Evolutionary conservation across 306 rosid species (phyloP), one percentile per base, ranked within the genome.

Genomic region (Vigna unguiculata): DNA sequence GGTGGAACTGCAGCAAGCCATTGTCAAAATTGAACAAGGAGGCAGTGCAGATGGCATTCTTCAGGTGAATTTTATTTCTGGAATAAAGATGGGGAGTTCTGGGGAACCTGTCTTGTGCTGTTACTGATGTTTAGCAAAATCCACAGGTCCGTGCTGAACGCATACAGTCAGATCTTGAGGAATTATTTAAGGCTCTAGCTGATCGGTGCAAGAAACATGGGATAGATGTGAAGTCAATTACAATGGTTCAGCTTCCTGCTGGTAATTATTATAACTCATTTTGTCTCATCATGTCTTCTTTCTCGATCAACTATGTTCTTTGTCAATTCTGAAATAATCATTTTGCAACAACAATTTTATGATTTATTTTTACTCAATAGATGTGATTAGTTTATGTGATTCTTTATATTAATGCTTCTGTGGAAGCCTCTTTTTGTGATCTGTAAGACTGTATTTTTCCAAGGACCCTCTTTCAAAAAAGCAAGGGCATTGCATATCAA

Each of bases 21-120:
- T 94, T 70, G 81, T 89, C 81, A 90, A 88, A 86, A 91, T 94
- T 87, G 95, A 85, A 52, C 97, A 92, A 80, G 98, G 98, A 84
- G 98, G 98, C 76, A 94, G 98, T 78, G 88, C 91, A 4, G 97
- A 94, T 83, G 98, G 98, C 80, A 93, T 93, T 77, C 98, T 94
- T 87, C 98, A 94, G 97, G 98, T 94, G 72, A 67, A 71, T 54
- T 75, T 57, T 76, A 36, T 60, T 63, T 59, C 12, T 61, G 67
- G 41, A 40, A 65, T 62, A 74, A 57, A 67, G 72, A 40, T 59
- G 4, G 16, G n/a, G 19, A 41, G 45, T 76, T 81, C 73, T 48
- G 1, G 63, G 63, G 49, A 64, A 67, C 32, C 69, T 66, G 67
- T 84, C 61, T 64, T 49, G 73, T 65, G 63, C 77, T 52, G 57